Percentiles rank a stretch among this genome's conserved stretches.
Conservation (phyloP, 352 stramenopile species). For the Phytophthora lateralis region DNA sequence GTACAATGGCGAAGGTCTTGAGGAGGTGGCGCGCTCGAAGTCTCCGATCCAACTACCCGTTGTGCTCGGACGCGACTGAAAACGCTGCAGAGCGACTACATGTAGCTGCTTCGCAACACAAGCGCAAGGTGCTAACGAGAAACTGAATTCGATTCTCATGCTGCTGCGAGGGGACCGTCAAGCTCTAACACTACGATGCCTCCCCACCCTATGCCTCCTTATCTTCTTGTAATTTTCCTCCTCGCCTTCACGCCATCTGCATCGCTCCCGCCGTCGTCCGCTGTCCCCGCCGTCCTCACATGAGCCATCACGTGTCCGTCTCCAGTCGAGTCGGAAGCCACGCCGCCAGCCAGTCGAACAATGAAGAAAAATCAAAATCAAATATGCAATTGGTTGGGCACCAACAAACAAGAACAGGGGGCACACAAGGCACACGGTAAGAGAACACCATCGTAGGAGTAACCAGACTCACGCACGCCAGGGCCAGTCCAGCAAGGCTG, state of each 20-base stretch:
- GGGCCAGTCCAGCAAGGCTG: slow-evolving; percentile 20
- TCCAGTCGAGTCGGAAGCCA: slow-evolving; percentile 27
- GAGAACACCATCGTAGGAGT: slow-evolving; percentile 42
- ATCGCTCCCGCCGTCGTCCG: slow-evolving; percentile 22
- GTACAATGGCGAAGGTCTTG: slow-evolving; percentile 83
- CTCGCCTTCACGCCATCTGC: slow-evolving; percentile 13
- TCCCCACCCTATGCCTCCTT: slow-evolving; percentile 7
- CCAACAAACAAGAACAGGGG: slow-evolving; percentile 45
- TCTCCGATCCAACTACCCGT: slow-evolving; percentile 54
- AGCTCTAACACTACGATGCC: slow-evolving; percentile 27
- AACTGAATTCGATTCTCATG: slow-evolving; percentile 36
- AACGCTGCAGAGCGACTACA: not conserved
- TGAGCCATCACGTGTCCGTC: slow-evolving; percentile 3
- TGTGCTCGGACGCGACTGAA: slow-evolving; percentile 26
- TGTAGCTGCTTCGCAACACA: not conserved
- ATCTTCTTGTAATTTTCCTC: slow-evolving; percentile 5
- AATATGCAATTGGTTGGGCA: slow-evolving; percentile 39
- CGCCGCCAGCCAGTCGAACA: slow-evolving; percentile 30
- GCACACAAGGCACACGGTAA: slow-evolving; percentile 47
- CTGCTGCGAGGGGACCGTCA: slow-evolving; percentile 30
- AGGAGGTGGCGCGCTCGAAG: slow-evolving; percentile 38
- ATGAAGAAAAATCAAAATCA: slow-evolving; percentile 46
- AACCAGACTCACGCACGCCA: slow-evolving; percentile 46
- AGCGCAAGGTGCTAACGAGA: slow-evolving; percentile 7
- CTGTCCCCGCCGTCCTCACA: slow-evolving; percentile 15